These are phyloP conservation scores for Nakazawaea pomicola DNA, from an alignment of 805 yeast genomes.

Conservation along the genomic window DNA sequence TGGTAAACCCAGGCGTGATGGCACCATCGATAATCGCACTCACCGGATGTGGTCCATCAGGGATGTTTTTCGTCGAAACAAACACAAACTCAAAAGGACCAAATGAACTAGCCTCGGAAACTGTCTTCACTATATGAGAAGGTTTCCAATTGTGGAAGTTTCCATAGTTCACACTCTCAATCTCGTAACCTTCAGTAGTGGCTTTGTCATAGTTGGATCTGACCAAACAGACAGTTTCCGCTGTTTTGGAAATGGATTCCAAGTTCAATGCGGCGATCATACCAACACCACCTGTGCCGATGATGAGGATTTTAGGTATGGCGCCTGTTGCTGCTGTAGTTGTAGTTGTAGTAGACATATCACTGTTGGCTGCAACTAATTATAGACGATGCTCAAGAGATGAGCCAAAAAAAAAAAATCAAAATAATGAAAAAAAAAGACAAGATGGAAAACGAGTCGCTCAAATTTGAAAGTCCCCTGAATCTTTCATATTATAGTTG, in stretches of 20 bases:
- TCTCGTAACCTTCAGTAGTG: slow-evolving; percentile 44
- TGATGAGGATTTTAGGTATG: slow-evolving; percentile 42
- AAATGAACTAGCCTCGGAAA: slow-evolving; percentile 37
- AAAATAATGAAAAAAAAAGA: too few species aligned
- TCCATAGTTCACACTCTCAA: slow-evolving; percentile 61
- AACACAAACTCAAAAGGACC: slow-evolving; percentile 47
- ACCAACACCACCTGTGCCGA: slow-evolving; percentile 87
- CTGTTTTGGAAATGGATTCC: slow-evolving; percentile 34
- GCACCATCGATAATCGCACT: slow-evolving; percentile 35
- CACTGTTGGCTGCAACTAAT: neutral
- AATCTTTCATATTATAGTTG: too few species aligned
- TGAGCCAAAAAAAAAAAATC: too few species aligned
- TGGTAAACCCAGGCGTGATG: slow-evolving; percentile 21
- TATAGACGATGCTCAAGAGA: too few species aligned
- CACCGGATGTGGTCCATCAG: slow-evolving; percentile 35
- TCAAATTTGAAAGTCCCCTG: too few species aligned
- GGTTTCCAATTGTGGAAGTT: slow-evolving; percentile 52
- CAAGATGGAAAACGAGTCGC: too few species aligned
- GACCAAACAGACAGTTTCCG: slow-evolving; percentile 48
- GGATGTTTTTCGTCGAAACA: slow-evolving; percentile 56
- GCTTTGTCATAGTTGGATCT: slow-evolving; percentile 60
- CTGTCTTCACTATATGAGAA: slow-evolving; percentile 28
- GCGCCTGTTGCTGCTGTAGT: neutral
- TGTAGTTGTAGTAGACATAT: neutral
- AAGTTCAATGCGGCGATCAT: slow-evolving; percentile 67